Conservation (phyloP, 108 stramenopile species). For the Pseudonitzschia pungens region DNA sequence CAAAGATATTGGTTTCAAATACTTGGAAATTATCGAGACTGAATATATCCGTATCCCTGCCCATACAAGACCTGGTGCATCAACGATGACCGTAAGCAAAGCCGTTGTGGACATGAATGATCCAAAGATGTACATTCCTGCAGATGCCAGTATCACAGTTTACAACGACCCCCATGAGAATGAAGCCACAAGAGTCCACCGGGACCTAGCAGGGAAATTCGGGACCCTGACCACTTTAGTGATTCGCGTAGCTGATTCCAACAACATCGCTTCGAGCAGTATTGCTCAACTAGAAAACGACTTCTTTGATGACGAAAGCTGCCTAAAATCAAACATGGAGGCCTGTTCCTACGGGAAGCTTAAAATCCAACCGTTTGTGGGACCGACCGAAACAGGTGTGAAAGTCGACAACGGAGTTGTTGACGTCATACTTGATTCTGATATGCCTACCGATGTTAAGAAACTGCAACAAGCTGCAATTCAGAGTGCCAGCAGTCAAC, state of each 20-base stretch:
- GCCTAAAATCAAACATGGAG: constrained; percentile 32
- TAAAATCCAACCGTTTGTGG: constrained; percentile 19
- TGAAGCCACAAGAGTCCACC: no score
- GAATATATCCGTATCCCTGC: neutral
- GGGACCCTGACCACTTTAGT: constrained; percentile 26
- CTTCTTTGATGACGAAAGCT: constrained; percentile 44
- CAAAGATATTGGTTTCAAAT: neutral
- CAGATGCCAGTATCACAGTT: neutral
- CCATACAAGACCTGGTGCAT: neutral
- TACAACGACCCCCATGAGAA: neutral
- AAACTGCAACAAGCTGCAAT: constrained; percentile 32
- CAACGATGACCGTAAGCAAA: neutral
- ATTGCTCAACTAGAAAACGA: constrained; percentile 22
- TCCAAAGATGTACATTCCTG: neutral
- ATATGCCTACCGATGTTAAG: constrained; percentile 6
- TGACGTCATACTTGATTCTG: constrained; percentile 12
- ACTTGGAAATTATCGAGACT: neutral
- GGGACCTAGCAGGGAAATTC: neutral
- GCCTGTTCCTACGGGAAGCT: constrained; percentile 46
- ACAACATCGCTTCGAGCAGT: constrained; percentile 19
- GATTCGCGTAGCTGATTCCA: constrained; percentile 35
- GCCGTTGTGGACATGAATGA: neutral
- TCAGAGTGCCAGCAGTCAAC: neutral
- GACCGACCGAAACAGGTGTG: neutral
- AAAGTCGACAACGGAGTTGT: constrained; percentile 24